phyloP scores from a whole-genome alignment of 1,284 basidiomycete genomes.

The Nidula niveotomentosa region DNA sequence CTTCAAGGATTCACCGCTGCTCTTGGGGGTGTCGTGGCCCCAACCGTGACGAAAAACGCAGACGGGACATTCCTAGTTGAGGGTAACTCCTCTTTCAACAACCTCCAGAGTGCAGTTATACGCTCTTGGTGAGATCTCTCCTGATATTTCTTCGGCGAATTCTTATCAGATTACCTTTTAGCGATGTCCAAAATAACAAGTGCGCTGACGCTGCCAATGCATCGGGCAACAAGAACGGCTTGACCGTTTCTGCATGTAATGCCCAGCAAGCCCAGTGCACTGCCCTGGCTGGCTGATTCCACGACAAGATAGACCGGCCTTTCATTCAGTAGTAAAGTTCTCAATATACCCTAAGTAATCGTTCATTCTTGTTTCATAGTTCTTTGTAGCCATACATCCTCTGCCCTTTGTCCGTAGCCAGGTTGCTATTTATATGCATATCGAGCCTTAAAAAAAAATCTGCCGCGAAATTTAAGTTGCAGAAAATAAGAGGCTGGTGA shows the following conservation, averaged over 20 bases:
- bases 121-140: conserved; percentile 35
- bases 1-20: conserved; percentile 34
- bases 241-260: conserved; percentile 39
- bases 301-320: too few species aligned
- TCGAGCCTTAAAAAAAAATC: not conserved
- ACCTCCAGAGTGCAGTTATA: conserved; percentile 28
- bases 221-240: conserved; percentile 34
- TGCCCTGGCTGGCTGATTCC: conserved; percentile 7
- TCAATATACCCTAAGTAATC: too few species aligned
- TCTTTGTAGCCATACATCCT: conserved; percentile 6
- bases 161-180: conserved; percentile 9
- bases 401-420: not conserved
- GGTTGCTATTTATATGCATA: not conserved
- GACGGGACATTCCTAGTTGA: conserved; percentile 35
- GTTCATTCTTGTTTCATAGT: not conserved
- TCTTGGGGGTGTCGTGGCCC: conserved; percentile 34
- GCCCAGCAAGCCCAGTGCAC: conserved; percentile 32
- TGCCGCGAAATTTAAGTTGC: not conserved
- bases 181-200: conserved; percentile 43
- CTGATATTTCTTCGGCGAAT: not conserved
- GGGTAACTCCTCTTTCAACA: conserved; percentile 32
- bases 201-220: conserved; percentile 44
- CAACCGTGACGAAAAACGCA: conserved; percentile 29
- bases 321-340: conserved; percentile 1
- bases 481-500: not conserved